Percentiles rank a stretch among this genome's conserved stretches.
Evolutionary conservation across 352 stramenopile genomes (phyloP).

Genomic region (Phytophthora agathidicida): DNA sequence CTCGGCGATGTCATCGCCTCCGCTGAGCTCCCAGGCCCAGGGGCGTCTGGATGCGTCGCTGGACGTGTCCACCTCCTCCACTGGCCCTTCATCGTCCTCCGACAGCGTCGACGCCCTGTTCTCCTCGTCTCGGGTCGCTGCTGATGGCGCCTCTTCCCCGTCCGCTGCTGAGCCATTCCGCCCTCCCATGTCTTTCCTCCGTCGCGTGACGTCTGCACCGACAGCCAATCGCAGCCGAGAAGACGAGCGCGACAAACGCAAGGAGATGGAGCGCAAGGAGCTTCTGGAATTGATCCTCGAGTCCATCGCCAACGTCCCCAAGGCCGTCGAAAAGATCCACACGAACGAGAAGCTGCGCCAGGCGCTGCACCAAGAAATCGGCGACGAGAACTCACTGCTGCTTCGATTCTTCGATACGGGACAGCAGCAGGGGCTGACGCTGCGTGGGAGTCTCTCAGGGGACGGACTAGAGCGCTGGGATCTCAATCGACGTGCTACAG

Average conservation of each 20-base stretch:
- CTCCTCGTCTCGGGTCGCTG: not conserved
- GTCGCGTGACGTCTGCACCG: conserved; percentile 29
- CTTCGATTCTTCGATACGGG: conserved; percentile 50
- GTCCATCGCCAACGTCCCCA: conserved; percentile 74
- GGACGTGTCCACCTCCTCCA: not conserved
- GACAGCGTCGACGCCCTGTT: conserved; percentile 6
- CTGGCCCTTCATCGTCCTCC: not conserved
- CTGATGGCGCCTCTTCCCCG: not conserved
- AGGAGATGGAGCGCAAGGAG: conserved; percentile 67
- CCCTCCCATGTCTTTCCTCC: conserved; percentile 48
- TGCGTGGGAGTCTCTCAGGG: conserved; percentile 24
- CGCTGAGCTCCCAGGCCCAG: conserved; percentile 18
- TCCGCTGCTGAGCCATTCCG: conserved; percentile 16
- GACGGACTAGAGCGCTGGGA: conserved; percentile 29
- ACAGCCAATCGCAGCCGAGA: conserved; percentile 9
- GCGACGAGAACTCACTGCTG: conserved; percentile 53
- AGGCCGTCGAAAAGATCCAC: conserved; percentile 74
- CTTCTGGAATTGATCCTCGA: conserved; percentile 79
- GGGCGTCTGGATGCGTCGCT: conserved; percentile 12
- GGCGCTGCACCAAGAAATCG: conserved; percentile 64
- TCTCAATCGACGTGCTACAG: conserved; percentile 9
- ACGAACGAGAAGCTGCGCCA: conserved; percentile 70
- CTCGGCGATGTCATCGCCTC: conserved; percentile 33
- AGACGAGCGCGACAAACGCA: conserved; percentile 52
- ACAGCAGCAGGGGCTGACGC: conserved; percentile 9